Conservation (phyloP, 129 eudicot genomes). For the Gnaphalium uliginosum region DNA sequence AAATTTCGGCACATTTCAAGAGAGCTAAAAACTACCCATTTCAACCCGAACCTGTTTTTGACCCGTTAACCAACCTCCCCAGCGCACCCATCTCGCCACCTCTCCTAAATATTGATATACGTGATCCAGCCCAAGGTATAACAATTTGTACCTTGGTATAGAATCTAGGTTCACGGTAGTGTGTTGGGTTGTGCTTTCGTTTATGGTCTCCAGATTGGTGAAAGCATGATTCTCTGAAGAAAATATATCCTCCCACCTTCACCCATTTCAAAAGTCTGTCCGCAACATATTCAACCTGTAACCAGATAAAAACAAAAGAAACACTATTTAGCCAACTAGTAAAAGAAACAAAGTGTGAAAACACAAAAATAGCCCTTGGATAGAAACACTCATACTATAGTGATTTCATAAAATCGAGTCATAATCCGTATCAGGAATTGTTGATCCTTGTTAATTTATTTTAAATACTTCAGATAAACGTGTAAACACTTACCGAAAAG, state of each 20-base stretch:
- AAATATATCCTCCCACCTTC: conserved; percentile 91
- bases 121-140: not conserved
- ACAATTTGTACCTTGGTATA: conserved; percentile 73
- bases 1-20: not conserved
- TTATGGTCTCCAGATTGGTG: conserved; percentile 97
- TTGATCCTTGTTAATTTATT: not conserved
- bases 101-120: not conserved
- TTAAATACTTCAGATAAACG: not conserved
- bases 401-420: not conserved
- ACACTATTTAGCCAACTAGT: conserved; percentile 7
- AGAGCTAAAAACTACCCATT: not conserved
- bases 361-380: not conserved
- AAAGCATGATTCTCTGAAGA: conserved; percentile 97
- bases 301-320: conserved; percentile 7
- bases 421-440: not conserved
- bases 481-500: not conserved
- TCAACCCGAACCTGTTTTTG: not conserved
- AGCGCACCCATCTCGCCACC: not conserved
- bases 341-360: not conserved
- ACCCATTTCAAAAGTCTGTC: conserved; percentile 82
- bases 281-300: conserved; percentile 71
- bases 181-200: conserved; percentile 83
- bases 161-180: conserved; percentile 93
- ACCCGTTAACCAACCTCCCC: not conserved
- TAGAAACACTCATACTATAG: not conserved